Percentiles rank a stretch among this genome's conserved stretches.
phyloP scores from a whole-genome alignment of 345 rosid genomes.

The Barbarea vulgaris region DNA sequence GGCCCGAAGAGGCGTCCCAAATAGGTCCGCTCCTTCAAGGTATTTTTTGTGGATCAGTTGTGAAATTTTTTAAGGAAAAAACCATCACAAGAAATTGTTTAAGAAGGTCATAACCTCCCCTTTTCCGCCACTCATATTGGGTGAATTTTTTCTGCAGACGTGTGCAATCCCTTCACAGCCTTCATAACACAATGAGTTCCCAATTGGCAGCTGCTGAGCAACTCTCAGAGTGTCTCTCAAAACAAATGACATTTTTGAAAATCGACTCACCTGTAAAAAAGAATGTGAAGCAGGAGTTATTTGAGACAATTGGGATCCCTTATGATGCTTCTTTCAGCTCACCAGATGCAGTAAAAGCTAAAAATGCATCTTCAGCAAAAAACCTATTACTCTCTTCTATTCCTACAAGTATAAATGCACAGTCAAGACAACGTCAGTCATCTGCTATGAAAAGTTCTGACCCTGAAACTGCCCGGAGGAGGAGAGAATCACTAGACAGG shows the following conservation, averaged over 20 bases:
- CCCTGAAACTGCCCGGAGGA: slow-evolving; percentile 84
- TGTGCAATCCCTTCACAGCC: slow-evolving; percentile 65
- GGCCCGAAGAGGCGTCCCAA: slow-evolving; percentile 52
- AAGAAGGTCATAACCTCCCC: slow-evolving; percentile 7
- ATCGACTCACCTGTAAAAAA: slow-evolving; percentile 70
- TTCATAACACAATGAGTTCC: slow-evolving; percentile 72
- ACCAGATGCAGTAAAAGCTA: slow-evolving; percentile 58
- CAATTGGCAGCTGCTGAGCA: slow-evolving; percentile 87
- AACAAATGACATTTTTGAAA: slow-evolving; percentile 78
- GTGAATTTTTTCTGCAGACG: slow-evolving; percentile 55
- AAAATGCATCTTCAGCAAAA: slow-evolving; percentile 46
- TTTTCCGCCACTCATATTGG: slow-evolving; percentile 17
- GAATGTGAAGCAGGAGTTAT: slow-evolving; percentile 76
- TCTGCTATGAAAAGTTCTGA: slow-evolving; percentile 64
- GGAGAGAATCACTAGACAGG: slow-evolving; percentile 85
- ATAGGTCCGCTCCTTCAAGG: slow-evolving; percentile 71
- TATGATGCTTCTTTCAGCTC: slow-evolving; percentile 80
- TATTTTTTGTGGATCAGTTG: slow-evolving; percentile 35
- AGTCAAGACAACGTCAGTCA: slow-evolving; percentile 58
- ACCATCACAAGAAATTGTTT: slow-evolving; percentile 1
- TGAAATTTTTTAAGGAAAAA: neutral
- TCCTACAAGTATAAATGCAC: slow-evolving; percentile 58
- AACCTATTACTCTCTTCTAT: slow-evolving; percentile 54
- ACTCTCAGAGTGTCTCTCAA: slow-evolving; percentile 82
- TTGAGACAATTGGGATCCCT: slow-evolving; percentile 83